phyloP scores from a whole-genome alignment of 1,284 basidiomycete genomes.

The Melampsora abietis-canadensis region DNA sequence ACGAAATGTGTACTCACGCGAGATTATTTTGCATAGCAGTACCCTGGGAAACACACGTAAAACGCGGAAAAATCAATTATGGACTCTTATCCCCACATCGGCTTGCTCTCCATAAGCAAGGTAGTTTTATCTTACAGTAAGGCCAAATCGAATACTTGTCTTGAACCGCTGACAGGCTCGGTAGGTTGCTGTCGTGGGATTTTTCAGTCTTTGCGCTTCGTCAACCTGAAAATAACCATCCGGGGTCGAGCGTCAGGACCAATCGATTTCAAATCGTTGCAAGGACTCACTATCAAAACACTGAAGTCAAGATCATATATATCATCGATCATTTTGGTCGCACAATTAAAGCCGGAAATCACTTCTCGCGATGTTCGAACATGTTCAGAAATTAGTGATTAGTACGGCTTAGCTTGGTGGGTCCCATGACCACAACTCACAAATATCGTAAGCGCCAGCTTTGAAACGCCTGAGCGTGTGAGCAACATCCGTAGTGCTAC shows the following conservation, averaged over 20 bases:
- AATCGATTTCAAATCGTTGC: neutral
- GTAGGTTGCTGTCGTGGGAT: slow-evolving; percentile 4
- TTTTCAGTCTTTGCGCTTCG: slow-evolving; percentile 34
- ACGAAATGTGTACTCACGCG: slow-evolving; percentile 8
- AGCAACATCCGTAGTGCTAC: neutral
- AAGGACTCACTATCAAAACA: slow-evolving; percentile 25
- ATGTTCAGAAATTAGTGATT: neutral
- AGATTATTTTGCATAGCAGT: slow-evolving; percentile 39
- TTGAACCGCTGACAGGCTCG: slow-evolving; percentile 25
- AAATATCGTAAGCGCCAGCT: slow-evolving; percentile 35
- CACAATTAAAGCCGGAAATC: slow-evolving; percentile 27
- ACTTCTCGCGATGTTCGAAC: slow-evolving; percentile 4
- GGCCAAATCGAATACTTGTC: slow-evolving; percentile 38
- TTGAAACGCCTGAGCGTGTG: slow-evolving; percentile 31
- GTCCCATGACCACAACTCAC: slow-evolving; percentile 3
- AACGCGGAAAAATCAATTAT: too few relatives aligned
- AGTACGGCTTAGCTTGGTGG: neutral
- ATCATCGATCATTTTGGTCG: slow-evolving; percentile 29
- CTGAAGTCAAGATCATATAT: slow-evolving; percentile 36
- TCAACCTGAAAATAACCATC: slow-evolving; percentile 22
- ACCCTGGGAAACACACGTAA: slow-evolving; percentile 8
- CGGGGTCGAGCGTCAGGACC: neutral
- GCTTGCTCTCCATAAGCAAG: neutral
- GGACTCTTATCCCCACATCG: too few relatives aligned
- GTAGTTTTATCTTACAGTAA: slow-evolving; percentile 12